A percentile compares a stretch with the other conserved stretches of the same genome.
phyloP scores from a whole-genome alignment of 495 filamentous ascomycete species.

The Hypoxylon perforatum region DNA sequence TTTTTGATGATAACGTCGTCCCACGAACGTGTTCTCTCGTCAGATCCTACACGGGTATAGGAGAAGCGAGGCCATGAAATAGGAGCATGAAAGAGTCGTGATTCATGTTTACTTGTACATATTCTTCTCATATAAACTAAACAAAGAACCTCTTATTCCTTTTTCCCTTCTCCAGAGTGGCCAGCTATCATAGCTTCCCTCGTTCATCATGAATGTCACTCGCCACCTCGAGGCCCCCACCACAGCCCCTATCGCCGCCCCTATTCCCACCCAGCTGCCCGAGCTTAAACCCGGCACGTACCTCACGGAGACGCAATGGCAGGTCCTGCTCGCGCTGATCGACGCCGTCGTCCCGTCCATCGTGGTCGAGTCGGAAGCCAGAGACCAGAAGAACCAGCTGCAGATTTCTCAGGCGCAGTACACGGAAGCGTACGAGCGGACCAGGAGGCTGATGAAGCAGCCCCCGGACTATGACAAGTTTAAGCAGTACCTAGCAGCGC shows the following conservation, averaged over 20 bases:
- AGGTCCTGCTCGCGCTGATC: conserved; percentile 46
- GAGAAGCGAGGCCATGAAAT: not conserved
- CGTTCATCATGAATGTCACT: conserved; percentile 25
- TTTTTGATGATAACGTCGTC: too few relatives aligned
- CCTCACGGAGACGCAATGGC: conserved; percentile 51
- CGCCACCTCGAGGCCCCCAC: conserved; percentile 23
- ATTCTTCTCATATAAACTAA: not conserved
- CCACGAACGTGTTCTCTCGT: too few relatives aligned
- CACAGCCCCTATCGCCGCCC: too few relatives aligned
- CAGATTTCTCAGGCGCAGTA: conserved; percentile 41
- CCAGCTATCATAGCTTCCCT: not conserved
- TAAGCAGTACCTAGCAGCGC: conserved; percentile 50
- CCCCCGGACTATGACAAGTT: conserved; percentile 46
- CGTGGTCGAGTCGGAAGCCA: conserved; percentile 35
- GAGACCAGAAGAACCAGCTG: conserved; percentile 41
- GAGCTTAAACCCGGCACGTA: conserved; percentile 41
- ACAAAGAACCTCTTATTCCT: not conserved
- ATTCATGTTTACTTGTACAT: not conserved
- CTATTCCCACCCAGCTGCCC: conserved; percentile 45
- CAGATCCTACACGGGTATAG: too few relatives aligned
- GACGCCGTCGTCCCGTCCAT: conserved; percentile 52
- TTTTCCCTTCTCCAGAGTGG: too few relatives aligned
- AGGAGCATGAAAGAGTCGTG: not conserved
- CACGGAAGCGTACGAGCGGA: conserved; percentile 34
- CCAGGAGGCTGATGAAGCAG: conserved; percentile 33